Percentiles rank a stretch among this genome's conserved stretches.
phyloP scores from a whole-genome alignment of 768 basidiomycete species.

The Myochromella boudieri region DNA sequence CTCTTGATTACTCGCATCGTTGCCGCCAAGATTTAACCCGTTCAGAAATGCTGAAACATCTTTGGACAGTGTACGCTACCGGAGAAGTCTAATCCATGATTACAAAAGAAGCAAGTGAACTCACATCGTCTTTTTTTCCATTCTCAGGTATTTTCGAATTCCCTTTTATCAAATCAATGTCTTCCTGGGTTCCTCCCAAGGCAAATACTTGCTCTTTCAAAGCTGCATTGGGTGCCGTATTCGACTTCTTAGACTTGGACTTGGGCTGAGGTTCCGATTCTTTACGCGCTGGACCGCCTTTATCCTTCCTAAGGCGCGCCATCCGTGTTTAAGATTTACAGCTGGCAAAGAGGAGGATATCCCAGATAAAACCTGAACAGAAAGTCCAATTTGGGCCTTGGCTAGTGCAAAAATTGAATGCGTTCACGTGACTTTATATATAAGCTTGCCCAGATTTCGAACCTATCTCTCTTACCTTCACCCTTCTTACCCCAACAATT shows the following conservation, averaged over 20 bases:
- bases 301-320: conserved; percentile 25
- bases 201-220: conserved; percentile 35
- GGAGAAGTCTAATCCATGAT: background rate
- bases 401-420: too few species aligned
- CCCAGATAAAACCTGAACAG: too few species aligned
- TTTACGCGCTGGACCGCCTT: conserved; percentile 10
- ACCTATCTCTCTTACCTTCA: too few species aligned
- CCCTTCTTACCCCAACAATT: too few species aligned
- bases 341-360: background rate
- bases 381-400: too few species aligned
- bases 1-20: conserved; percentile 11
- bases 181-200: conserved; percentile 48
- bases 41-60: conserved; percentile 50
- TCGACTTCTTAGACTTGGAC: conserved; percentile 8
- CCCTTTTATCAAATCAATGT: conserved; percentile 46
- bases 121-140: conserved; percentile 32
- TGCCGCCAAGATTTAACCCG: conserved; percentile 31
- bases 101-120: conserved; percentile 2
- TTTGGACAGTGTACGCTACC: conserved; percentile 39
- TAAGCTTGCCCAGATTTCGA: too few species aligned
- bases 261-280: conserved; percentile 6
- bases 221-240: conserved; percentile 14
- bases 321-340: conserved; percentile 7
- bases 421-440: too few species aligned
- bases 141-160: conserved; percentile 27